Conservation (phyloP, 1,139 yeast species). For the Lodderomyces margitis region DNA sequence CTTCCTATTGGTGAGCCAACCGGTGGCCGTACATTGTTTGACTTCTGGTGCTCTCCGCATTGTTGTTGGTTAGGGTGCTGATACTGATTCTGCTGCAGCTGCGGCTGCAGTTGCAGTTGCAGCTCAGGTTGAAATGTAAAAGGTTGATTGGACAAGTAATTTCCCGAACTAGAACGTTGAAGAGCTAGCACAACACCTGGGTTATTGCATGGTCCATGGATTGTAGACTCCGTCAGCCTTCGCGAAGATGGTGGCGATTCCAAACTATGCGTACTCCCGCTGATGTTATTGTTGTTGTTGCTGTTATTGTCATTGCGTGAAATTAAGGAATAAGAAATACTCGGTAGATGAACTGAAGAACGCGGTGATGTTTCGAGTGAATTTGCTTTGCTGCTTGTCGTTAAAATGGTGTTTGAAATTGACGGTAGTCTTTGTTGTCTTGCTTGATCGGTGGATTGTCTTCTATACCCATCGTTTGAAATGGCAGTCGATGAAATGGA, state of each 20-base stretch:
- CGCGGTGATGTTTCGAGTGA: constrained; percentile 4
- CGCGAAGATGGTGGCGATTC: constrained; percentile 15
- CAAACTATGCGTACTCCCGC: constrained; percentile 2
- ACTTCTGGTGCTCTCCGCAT: not conserved
- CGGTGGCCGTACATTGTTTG: constrained; percentile 1
- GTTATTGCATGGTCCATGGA: constrained; percentile 5
- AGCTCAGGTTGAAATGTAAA: constrained; percentile 2
- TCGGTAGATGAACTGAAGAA: constrained; percentile 9
- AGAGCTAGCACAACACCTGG: not conserved
- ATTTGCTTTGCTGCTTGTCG: constrained; percentile 2
- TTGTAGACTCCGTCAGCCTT: constrained; percentile 20
- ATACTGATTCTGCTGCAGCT: not conserved
- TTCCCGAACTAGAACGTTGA: constrained; percentile 3
- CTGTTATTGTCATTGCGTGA: not conserved
- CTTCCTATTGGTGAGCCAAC: not conserved
- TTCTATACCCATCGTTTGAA: not conserved
- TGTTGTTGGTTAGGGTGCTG: not conserved
- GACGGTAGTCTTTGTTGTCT: constrained; percentile 3
- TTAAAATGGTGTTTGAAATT: not conserved
- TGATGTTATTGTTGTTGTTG: constrained; percentile 7
- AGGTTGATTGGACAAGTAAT: constrained; percentile 2
- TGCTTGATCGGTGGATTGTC: not conserved
- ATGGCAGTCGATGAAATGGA: not conserved
- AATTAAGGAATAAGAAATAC: constrained; percentile 7
- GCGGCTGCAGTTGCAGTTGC: not conserved